Conservation (phyloP, 1,284 basidiomycete genomes). For the Cutaneotrichosporon sp. region DNA sequence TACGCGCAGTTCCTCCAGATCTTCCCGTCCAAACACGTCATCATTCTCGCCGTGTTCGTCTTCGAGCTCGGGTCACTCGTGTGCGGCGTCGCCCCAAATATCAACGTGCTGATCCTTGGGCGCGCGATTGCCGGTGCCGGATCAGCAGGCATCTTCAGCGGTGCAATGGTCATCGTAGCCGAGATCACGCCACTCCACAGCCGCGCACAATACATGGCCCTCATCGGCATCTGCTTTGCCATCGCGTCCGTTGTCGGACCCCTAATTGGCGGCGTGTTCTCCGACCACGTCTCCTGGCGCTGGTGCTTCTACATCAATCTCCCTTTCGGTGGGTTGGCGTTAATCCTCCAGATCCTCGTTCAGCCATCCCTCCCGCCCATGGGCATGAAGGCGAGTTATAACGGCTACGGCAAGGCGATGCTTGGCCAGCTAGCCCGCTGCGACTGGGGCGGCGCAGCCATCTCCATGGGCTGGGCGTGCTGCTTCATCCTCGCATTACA, state of each 20-base stretch:
- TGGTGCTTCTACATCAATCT: constrained; percentile 53
- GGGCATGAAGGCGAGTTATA: constrained; percentile 40
- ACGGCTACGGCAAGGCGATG: constrained; percentile 43
- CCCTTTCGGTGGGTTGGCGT: constrained; percentile 45
- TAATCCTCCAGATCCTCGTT: constrained; percentile 33
- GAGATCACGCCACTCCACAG: constrained; percentile 47
- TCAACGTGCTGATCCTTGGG: constrained; percentile 56
- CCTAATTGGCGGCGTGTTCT: constrained; percentile 54
- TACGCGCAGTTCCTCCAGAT: constrained; percentile 52
- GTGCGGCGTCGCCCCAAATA: constrained; percentile 57
- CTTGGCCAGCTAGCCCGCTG: constrained; percentile 37
- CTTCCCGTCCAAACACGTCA: constrained; percentile 53
- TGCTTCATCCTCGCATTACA: constrained; percentile 46
- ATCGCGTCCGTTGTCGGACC: constrained; percentile 53
- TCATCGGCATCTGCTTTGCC: constrained; percentile 47
- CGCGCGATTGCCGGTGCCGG: constrained; percentile 58
- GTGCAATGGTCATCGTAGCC: constrained; percentile 49
- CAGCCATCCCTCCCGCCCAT: constrained; percentile 43
- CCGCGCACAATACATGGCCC: constrained; percentile 42
- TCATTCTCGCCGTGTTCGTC: constrained; percentile 54
- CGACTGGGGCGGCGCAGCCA: constrained; percentile 47
- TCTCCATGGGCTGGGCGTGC: constrained; percentile 45
- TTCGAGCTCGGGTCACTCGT: constrained; percentile 59
- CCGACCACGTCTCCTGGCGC: constrained; percentile 53
- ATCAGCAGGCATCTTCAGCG: constrained; percentile 57